A percentile compares a stretch with the other conserved stretches of the same genome.
These are phyloP conservation scores for Ilex aquifolium DNA, from an alignment of 257 asterid species.

Conservation along the genomic window DNA sequence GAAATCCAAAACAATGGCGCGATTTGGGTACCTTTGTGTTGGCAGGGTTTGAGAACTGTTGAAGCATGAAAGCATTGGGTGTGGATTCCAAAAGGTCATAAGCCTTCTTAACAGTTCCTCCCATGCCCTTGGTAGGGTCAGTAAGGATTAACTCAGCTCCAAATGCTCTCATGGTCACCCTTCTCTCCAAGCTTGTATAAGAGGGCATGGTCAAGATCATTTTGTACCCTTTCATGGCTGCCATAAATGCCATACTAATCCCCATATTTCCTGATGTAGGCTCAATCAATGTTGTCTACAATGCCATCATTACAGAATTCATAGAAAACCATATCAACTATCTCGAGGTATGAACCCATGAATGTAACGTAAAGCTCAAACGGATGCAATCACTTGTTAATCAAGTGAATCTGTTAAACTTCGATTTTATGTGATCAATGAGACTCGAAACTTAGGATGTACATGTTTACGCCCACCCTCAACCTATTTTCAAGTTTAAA, in stretches of 20 bases:
- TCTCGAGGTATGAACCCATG: no score
- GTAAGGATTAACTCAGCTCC: slow-evolving; percentile 92
- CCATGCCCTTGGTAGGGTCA: slow-evolving; percentile 93
- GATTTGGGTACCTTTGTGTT: slow-evolving; percentile 55
- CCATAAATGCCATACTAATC: slow-evolving; percentile 95
- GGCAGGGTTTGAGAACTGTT: slow-evolving; percentile 91
- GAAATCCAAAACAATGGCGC: neutral
- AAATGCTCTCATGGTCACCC: slow-evolving; percentile 90
- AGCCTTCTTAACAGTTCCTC: slow-evolving; percentile 93
- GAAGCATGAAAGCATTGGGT: slow-evolving; percentile 85
- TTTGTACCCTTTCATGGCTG: slow-evolving; percentile 93
- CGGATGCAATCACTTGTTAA: no score
- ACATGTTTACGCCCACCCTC: no score
- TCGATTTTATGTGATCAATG: no score
- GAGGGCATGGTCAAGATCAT: slow-evolving; percentile 99
- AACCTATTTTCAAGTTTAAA: no score
- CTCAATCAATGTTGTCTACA: slow-evolving; percentile 84
- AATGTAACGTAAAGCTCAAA: no score
- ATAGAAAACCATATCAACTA: no score
- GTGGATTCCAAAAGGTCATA: slow-evolving; percentile 67
- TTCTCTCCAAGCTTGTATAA: slow-evolving; percentile 88
- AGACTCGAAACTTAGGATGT: no score
- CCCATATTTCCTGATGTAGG: slow-evolving; percentile 99
- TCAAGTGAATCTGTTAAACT: no score
- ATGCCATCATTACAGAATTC: neutral